Evolutionary conservation across 805 yeast genomes (phyloP).

Genomic region (Tetrapisispora nanseiensis): DNA sequence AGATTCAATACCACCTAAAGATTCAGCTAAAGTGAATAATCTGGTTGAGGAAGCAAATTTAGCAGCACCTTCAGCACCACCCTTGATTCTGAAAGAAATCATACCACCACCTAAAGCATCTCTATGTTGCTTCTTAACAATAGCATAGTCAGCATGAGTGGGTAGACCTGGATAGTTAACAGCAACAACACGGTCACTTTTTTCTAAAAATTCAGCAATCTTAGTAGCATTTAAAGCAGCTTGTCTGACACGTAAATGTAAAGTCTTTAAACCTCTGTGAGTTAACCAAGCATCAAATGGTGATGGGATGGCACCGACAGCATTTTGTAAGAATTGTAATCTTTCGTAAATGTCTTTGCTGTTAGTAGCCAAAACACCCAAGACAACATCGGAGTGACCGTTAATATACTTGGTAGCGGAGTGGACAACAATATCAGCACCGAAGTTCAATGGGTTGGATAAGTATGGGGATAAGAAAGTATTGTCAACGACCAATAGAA

Average conservation of each 20-base stretch:
- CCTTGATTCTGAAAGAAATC: constrained; percentile 77
- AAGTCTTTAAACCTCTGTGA: constrained; percentile 82
- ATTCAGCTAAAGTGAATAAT: constrained; percentile 78
- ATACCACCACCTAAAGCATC: constrained; percentile 86
- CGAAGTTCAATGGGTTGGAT: constrained; percentile 71
- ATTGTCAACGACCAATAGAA: constrained; percentile 72
- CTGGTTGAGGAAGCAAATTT: constrained; percentile 64
- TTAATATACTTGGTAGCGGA: constrained; percentile 85
- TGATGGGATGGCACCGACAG: constrained; percentile 81
- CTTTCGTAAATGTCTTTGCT: constrained; percentile 47
- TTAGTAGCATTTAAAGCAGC: constrained; percentile 56
- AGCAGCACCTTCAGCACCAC: constrained; percentile 70
- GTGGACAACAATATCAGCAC: constrained; percentile 83
- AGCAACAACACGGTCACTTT: constrained; percentile 43
- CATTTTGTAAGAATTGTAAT: constrained; percentile 73
- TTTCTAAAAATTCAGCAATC: constrained; percentile 53
- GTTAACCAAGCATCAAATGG: constrained; percentile 90
- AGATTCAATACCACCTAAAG: constrained; percentile 84
- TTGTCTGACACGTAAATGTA: constrained; percentile 68
- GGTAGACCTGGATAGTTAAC: constrained; percentile 82
- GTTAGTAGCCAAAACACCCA: constrained; percentile 75
- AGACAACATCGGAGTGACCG: constrained; percentile 86
- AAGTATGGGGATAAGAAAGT: constrained; percentile 82
- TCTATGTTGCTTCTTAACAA: constrained; percentile 69
- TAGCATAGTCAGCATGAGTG: constrained; percentile 50